phyloP scores from a whole-genome alignment of 1,284 basidiomycete genomes.

The Ustilago sp. region DNA sequence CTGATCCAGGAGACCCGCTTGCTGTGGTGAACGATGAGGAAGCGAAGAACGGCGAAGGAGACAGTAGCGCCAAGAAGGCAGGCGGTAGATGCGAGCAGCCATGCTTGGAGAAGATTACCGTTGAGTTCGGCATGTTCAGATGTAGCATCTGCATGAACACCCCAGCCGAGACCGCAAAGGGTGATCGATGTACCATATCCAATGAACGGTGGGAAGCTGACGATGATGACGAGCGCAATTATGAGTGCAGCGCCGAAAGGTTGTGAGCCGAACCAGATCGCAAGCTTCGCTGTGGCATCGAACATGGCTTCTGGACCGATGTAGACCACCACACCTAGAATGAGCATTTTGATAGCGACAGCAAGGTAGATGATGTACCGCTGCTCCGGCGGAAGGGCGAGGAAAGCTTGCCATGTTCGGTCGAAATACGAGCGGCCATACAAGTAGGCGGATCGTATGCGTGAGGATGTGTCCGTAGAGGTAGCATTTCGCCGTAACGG shows the following conservation, averaged over 20 bases:
- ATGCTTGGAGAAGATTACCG: constrained; percentile 47
- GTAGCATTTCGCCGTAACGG: constrained; percentile 20
- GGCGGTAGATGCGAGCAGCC: constrained; percentile 55
- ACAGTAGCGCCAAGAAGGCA: constrained; percentile 56
- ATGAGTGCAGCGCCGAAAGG: constrained; percentile 41
- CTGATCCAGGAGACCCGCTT: constrained; percentile 30
- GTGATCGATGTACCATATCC: constrained; percentile 64
- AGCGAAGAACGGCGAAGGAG: constrained; percentile 51
- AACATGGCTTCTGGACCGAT: constrained; percentile 47
- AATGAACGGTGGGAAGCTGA: constrained; percentile 62
- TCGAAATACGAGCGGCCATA: constrained; percentile 20
- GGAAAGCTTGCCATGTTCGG: constrained; percentile 20
- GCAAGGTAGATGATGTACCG: constrained; percentile 37
- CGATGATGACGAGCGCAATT: constrained; percentile 33
- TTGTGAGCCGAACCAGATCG: constrained; percentile 47
- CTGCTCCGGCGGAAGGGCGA: constrained; percentile 29
- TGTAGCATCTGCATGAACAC: constrained; percentile 25
- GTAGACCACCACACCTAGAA: constrained; percentile 28
- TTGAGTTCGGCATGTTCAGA: constrained; percentile 15
- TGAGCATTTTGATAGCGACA: constrained; percentile 23
- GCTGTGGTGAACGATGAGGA: constrained; percentile 28
- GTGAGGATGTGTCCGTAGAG: not conserved
- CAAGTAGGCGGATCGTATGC: constrained; percentile 13
- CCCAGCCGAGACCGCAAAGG: constrained; percentile 62
- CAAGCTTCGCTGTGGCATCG: constrained; percentile 41